Evolutionary conservation across 441 rosid genomes (phyloP).

Genomic region (Pelargonium myrrhifolium): DNA sequence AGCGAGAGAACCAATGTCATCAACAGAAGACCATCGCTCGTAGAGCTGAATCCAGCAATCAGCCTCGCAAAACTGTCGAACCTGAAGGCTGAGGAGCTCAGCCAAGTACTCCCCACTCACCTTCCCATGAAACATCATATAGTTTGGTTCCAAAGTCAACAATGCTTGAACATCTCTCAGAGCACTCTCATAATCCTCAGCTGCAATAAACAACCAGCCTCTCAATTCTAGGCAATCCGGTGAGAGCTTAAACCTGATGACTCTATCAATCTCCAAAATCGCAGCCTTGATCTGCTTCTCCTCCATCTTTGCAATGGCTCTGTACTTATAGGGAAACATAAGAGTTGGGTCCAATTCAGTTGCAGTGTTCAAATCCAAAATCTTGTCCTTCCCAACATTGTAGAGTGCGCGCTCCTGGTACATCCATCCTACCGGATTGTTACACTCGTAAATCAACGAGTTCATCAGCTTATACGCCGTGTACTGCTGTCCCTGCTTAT

Average conservation of each 20-base stretch:
- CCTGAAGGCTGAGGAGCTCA: slow-evolving; percentile 62
- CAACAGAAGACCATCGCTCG: slow-evolving; percentile 94
- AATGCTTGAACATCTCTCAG: slow-evolving; percentile 79
- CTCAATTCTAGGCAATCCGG: slow-evolving; percentile 88
- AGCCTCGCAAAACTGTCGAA: slow-evolving; percentile 74
- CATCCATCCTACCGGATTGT: slow-evolving; percentile 80
- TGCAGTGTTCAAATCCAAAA: slow-evolving; percentile 61
- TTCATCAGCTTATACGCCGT: slow-evolving; percentile 84
- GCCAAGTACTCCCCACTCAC: slow-evolving; percentile 66
- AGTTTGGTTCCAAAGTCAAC: slow-evolving; percentile 70
- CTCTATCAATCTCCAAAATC: slow-evolving; percentile 64
- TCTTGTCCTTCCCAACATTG: slow-evolving; percentile 68
- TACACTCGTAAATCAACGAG: slow-evolving; percentile 43
- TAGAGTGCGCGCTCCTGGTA: slow-evolving; percentile 88
- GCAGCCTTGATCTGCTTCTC: slow-evolving; percentile 60
- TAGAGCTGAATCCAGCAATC: slow-evolving; percentile 97
- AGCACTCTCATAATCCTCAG: slow-evolving; percentile 76
- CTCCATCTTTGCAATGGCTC: slow-evolving; percentile 64
- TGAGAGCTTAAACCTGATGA: slow-evolving; percentile 69
- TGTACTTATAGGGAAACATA: slow-evolving; percentile 75
- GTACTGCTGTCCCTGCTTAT: slow-evolving; percentile 80
- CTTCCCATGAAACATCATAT: slow-evolving; percentile 67
- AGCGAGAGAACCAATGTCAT: slow-evolving; percentile 89
- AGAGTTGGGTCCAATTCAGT: slow-evolving; percentile 84
- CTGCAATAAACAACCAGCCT: slow-evolving; percentile 74